Evolutionary conservation across 192 early-diverging fungal species (phyloP), one percentile per base, ranked within the genome.

Genomic region (Chytriomyces hyalinus): DNA sequence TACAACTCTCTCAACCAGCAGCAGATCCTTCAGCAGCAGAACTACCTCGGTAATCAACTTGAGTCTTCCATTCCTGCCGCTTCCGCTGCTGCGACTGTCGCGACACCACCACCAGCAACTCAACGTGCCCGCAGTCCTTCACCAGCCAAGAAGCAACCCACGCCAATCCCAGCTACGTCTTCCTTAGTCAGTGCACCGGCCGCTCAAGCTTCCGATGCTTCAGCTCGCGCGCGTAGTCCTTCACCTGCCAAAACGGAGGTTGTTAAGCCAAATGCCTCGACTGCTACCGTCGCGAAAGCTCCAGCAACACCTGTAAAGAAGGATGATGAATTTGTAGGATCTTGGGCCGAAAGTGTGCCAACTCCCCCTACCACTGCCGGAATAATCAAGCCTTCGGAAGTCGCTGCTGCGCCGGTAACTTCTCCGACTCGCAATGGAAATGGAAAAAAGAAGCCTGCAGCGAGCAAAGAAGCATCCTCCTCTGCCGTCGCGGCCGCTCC

Each of bases 181-280:
- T 61, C 82, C 49, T 53, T 74, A 68, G 70, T 77, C 77, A 7
- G 74, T 65, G n/a, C 71, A 61, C 59, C 81, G 26, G 77, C 68
- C 6, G 65, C 83, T 43, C 36, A 36, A 36, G 36, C 36, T 36
- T 36, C 36, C 36, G 36, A 36, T 2, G 61, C 67, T 6, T 67
- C 67, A n/a, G 43, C 43, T 6, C 62, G 67, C 36, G 70, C 59
- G 47, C 65, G 53, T 7, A 70, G 43, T 11, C 67, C 76, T 9
- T 53, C 57, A 13, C 76, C 63, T 57, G 17, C 73, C 26, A 65
- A n/a, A 10, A 57, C 59, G 15, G 70, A 65, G 11, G n/a, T 67
- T 44, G 62, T 49, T 46, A 45, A 20, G 15, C 22, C 28, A 78
- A n/a, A 6, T 17, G 45, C 63, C 13, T 11, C 15, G 22, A 49